phyloP scores from a whole-genome alignment of 2,329 filamentous ascomycete genomes.

The Elsinoe necatrix region DNA sequence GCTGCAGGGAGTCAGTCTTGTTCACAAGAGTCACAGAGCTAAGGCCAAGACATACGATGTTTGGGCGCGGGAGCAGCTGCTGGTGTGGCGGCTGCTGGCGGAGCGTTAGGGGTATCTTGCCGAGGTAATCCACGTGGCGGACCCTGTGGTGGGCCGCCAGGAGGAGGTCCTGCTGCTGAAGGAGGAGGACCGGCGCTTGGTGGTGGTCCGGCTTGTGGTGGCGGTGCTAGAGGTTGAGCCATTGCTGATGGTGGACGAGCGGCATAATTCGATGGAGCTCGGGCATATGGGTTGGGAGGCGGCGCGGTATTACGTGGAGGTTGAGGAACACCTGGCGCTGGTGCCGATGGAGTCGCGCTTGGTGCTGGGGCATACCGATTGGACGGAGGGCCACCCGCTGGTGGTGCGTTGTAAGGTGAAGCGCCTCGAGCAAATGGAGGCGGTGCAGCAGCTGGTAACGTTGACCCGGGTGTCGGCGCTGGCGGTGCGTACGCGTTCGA shows the following conservation, averaged over 20 bases:
- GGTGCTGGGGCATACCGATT: constrained; percentile 66
- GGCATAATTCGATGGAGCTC: constrained; percentile 19
- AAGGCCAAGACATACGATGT: constrained; percentile 50
- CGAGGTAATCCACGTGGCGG: constrained; percentile 41
- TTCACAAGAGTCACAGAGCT: background rate
- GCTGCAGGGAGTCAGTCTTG: constrained; percentile 26
- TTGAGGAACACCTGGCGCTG: constrained; percentile 28
- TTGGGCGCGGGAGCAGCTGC: constrained; percentile 50
- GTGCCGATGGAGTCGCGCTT: constrained; percentile 43
- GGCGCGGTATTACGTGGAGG: constrained; percentile 38
- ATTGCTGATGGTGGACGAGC: constrained; percentile 9
- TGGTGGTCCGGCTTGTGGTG: constrained; percentile 12
- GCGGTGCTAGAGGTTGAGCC: constrained; percentile 1
- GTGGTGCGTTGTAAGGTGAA: constrained; percentile 80
- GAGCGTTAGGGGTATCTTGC: constrained; percentile 40
- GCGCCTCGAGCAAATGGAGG: constrained; percentile 62
- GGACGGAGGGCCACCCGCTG: constrained; percentile 55
- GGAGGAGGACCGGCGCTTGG: constrained; percentile 37
- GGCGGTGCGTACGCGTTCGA: constrained; percentile 25
- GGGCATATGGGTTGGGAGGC: constrained; percentile 37
- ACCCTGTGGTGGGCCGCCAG: constrained; percentile 38
- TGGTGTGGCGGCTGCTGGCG: constrained; percentile 27
- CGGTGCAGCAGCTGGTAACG: constrained; percentile 39
- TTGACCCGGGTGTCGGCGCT: constrained; percentile 32
- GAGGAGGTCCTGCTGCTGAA: constrained; percentile 30